These are phyloP conservation scores for Spergularia azorica DNA, from an alignment of 179 eudicot species.

Conservation along the genomic window DNA sequence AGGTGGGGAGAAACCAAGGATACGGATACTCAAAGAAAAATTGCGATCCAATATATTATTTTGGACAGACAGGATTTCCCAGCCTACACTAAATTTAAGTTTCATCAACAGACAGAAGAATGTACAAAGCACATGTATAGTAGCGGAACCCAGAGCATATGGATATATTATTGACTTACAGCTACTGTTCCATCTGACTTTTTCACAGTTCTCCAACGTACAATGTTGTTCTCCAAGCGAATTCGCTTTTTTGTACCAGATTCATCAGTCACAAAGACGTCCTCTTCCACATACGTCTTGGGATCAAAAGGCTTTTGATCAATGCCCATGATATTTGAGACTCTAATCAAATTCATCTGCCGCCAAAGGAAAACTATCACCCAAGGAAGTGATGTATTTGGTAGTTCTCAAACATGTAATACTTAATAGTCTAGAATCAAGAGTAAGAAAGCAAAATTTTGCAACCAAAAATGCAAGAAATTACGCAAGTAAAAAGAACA, in stretches of 20 bases:
- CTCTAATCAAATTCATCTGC: slow-evolving; percentile 97
- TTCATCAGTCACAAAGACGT: slow-evolving; percentile 86
- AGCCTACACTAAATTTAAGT: no score
- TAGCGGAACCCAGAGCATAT: background rate
- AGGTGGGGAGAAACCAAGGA: no score
- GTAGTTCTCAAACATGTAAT: background rate
- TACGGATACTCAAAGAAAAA: no score
- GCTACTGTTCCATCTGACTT: slow-evolving; percentile 70
- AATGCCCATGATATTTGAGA: slow-evolving; percentile 97
- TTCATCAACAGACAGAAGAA: background rate
- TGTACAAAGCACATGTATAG: background rate
- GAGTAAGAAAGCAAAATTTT: background rate
- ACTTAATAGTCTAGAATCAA: background rate
- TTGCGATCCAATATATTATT: no score
- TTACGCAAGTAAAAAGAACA: background rate
- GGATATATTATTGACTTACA: slow-evolving; percentile 48
- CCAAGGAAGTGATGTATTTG: background rate
- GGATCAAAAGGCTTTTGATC: slow-evolving; percentile 96
- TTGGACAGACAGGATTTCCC: no score
- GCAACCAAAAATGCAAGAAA: slow-evolving; percentile 5
- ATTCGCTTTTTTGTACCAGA: slow-evolving; percentile 91
- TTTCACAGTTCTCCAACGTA: slow-evolving; percentile 86
- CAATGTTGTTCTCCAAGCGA: slow-evolving; percentile 92
- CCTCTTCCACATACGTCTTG: slow-evolving; percentile 87
- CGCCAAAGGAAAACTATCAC: slow-evolving; percentile 20